A percentile compares a stretch with the other conserved stretches of the same genome.
phyloP scores from a whole-genome alignment of 805 yeast species.

The Limtongia smithiae region DNA sequence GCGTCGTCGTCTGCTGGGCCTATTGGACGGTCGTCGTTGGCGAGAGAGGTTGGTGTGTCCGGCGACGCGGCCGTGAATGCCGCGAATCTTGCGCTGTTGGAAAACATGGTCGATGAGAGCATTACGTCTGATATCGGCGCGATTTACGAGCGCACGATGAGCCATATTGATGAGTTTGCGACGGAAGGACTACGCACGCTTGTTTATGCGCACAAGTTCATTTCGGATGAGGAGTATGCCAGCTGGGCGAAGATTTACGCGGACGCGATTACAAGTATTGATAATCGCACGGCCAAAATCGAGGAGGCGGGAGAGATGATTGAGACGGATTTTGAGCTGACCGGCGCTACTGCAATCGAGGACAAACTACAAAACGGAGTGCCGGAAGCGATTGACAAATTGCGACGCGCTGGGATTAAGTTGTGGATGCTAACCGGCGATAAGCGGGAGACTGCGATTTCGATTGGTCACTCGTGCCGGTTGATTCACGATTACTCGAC shows the following conservation, averaged over 20 bases:
- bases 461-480: conserved; percentile 92
- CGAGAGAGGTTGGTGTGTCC: conserved; percentile 4
- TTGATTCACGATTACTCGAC: conserved; percentile 90
- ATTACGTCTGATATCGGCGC: conserved; percentile 68
- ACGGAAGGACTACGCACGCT: conserved; percentile 92
- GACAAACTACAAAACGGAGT: conserved; percentile 97
- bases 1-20: conserved; percentile 6
- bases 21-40: conserved; percentile 3
- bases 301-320: conserved; percentile 69
- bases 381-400: conserved; percentile 86
- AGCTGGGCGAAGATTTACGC: conserved; percentile 66
- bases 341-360: conserved; percentile 96
- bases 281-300: conserved; percentile 60
- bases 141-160: conserved; percentile 75
- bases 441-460: conserved; percentile 95
- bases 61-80: conserved; percentile 1
- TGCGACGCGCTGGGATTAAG: conserved; percentile 88
- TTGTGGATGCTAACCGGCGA: conserved; percentile 99
- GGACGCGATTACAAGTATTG: conserved; percentile 72
- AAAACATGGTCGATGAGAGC: conserved; percentile 45
- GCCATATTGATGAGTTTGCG: conserved; percentile 90
- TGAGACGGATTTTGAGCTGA: conserved; percentile 63
- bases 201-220: conserved; percentile 73
- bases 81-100: conserved; percentile 6
- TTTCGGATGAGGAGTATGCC: conserved; percentile 55